Evolutionary conservation across 371 early-diverging fungal genomes (phyloP), one percentile per base, ranked within the genome.

Genomic region (Mucor racemosus): DNA sequence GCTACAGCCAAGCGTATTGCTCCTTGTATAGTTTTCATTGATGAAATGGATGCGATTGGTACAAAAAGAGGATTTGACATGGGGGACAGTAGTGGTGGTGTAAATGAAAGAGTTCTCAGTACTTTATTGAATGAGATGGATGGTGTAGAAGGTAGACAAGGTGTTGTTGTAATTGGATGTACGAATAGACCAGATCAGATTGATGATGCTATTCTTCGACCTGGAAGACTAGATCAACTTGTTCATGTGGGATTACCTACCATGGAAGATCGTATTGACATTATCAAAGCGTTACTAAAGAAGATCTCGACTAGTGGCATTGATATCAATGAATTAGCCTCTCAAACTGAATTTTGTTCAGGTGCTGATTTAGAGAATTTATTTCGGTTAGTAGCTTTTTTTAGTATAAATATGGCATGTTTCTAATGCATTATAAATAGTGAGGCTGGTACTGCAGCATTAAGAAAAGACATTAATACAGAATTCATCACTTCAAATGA

Each of bases 11-110:
- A 92, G 42, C 76, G 89, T 26, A 77, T 93, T 21, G 84, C 90
- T 14, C 99, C 97, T 0, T 96, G 95, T 71, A 87, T 97, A 17
- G 60, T 99, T 42, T 94, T 97, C 72, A 84, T 97, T 62, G 99
- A 99, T 77, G 96, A 92, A 76, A 84, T 94, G 83, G 95, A 94
- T 71, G 84, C 93, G 0, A 89, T 97, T 36, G 95, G 91, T 14
- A 84, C 93, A 3, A 90, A 88, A 44, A 73, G 96, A 80, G 92
- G 94, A 56, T 40, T 65, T 1, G 60, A 76, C 39, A 34, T 34
- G 38, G 19, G 31, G 6, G 65, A 74, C 13, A 88, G 85, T 34
- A 81, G 87, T 15, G 84, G 87, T 14, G 92, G 92, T 13, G 87
- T 95, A 10, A 89, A 90, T 66, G 95, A 94, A 64, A 80, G 93